Evolutionary conservation across 495 filamentous ascomycete species (phyloP).

Genomic region (Penicillium verhagenii): DNA sequence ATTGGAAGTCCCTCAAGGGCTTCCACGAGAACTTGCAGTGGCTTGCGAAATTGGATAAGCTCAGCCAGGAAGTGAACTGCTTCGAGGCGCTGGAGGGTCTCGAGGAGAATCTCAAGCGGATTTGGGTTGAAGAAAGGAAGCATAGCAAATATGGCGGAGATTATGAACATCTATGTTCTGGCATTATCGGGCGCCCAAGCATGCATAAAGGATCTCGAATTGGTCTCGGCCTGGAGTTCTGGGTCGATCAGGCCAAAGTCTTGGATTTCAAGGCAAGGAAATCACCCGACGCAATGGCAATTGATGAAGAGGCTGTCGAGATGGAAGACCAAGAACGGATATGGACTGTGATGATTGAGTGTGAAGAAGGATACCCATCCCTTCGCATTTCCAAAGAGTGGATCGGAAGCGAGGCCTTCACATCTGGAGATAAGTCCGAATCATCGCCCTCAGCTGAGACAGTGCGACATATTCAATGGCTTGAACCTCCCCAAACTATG

Average conservation of each 20-base stretch:
- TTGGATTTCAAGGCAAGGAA: slow-evolving; percentile 36
- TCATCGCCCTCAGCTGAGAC: slow-evolving; percentile 19
- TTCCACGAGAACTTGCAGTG: slow-evolving; percentile 82
- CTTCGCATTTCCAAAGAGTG: slow-evolving; percentile 49
- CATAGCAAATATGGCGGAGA: slow-evolving; percentile 40
- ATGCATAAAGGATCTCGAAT: slow-evolving; percentile 73
- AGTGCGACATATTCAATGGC: slow-evolving; percentile 39
- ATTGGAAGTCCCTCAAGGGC: slow-evolving; percentile 59
- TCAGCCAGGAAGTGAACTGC: slow-evolving; percentile 81
- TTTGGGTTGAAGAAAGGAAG: slow-evolving; percentile 53
- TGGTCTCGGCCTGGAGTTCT: slow-evolving; percentile 83
- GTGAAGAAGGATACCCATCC: slow-evolving; percentile 49
- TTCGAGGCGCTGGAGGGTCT: slow-evolving; percentile 86
- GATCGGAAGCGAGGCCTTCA: slow-evolving; percentile 37
- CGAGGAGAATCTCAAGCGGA: slow-evolving; percentile 64
- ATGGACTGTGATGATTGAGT: slow-evolving; percentile 45
- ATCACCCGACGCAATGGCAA: slow-evolving; percentile 35
- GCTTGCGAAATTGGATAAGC: slow-evolving; percentile 72
- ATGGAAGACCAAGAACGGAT: slow-evolving; percentile 22
- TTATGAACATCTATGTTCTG: slow-evolving; percentile 49
- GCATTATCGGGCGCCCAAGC: slow-evolving; percentile 67
- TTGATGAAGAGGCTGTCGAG: slow-evolving; percentile 30
- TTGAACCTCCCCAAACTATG: slow-evolving; percentile 52
- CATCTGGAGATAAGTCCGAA: slow-evolving; percentile 24
- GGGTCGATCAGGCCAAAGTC: slow-evolving; percentile 63